Evolutionary conservation across 2,329 filamentous ascomycete species (phyloP), one percentile per base, ranked within the genome.

Genomic region (Esteya vermicola): DNA sequence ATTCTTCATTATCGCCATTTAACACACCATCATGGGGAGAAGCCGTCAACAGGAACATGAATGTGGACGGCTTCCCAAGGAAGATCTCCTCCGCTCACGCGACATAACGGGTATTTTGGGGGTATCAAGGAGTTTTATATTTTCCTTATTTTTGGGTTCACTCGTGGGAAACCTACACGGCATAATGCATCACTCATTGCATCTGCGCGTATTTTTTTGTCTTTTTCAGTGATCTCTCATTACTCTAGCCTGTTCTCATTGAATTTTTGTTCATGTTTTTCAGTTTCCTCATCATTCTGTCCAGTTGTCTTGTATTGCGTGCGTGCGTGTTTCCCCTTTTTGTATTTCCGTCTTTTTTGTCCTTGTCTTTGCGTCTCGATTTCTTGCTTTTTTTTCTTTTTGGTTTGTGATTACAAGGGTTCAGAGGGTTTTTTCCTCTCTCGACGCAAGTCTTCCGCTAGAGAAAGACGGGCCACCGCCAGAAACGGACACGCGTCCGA

Each of bases 61-160:
- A 12, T 13, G 12, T 22, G 4, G 12, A 20, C 20, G n/a, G 8
- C 14, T 43, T 47, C 30, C 44, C 37, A 39, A 34, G 39, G 43
- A 50, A 54, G 48, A 50, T 38, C 50, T 51, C 46, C 48, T 44
- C 51, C 53, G 56, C 57, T 60, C 57, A 55, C 57, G 57, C 58
- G 54, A 54, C 50, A 30, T n/a, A n/a, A n/a, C n/a, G n/a, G 22
- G 19, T 21, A 16, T 22, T 16, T 18, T 30, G 26, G 9, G 19
- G 18, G 13, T 37, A n/a, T 25, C 25, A 39, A 40, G 19, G n/a
- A 34, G 21, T 34, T 44, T 31, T 41, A 38, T 33, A 45, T 36
- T 28, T 39, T 41, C 48, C 31, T 31, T 31, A 28, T 21, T 30
- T 9, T 38, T 21, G 3, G 8, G 34, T 28, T 21, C 6, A 4